phyloP scores from a whole-genome alignment of 306 rosid genomes.

The Malus domestica region ASM211411v1 NC_041803.1:17020501-17021000 shows the following conservation, averaged over 20 bases:
- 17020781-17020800: neutral
- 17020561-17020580: neutral
- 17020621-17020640: slow-evolving; percentile 86
- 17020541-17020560: neutral
- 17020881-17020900: slow-evolving; percentile 83
- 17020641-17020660: slow-evolving; percentile 78
- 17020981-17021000: neutral
- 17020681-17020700: slow-evolving; percentile 72
- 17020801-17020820: neutral
- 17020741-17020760: slow-evolving; percentile 37
- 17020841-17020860: slow-evolving; percentile 92
- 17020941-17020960: slow-evolving; percentile 84
- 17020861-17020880: slow-evolving; percentile 64
- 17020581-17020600: slow-evolving; percentile 1
- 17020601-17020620: slow-evolving; percentile 38
- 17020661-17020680: slow-evolving; percentile 80
- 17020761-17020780: neutral
- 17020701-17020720: slow-evolving; percentile 72
- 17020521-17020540: neutral
- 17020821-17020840: slow-evolving; percentile 31
- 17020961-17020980: neutral
- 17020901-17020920: slow-evolving; percentile 82
- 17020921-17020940: slow-evolving; percentile 94
- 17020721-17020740: slow-evolving; percentile 72
- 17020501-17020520: neutral